Evolutionary conservation across 176 grass and related monocot genomes (phyloP).

Genomic region (Eragrostis curvula): DNA sequence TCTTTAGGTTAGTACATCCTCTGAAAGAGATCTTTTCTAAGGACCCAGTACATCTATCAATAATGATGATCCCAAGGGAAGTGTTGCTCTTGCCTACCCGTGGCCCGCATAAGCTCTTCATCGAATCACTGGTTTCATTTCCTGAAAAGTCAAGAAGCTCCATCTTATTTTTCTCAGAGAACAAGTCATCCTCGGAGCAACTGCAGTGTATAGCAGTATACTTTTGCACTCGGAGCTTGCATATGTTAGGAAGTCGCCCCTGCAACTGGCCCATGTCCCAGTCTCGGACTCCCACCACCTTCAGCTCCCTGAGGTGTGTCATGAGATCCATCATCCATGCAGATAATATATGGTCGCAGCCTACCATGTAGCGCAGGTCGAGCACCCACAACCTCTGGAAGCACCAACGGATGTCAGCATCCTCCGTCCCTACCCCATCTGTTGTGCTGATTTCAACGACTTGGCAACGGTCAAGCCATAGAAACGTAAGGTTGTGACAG

Average conservation of each 20-base stretch:
- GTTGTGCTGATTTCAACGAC: neutral
- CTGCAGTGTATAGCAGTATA: neutral
- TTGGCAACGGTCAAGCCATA: constrained; percentile 9
- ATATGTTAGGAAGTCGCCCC: neutral
- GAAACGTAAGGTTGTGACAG: neutral
- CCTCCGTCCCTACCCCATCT: neutral
- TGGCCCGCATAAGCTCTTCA: rapidly evolving
- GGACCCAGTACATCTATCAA: neutral
- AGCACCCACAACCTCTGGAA: constrained; percentile 12
- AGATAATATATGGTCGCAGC: neutral
- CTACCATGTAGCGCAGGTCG: neutral
- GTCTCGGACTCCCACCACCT: neutral
- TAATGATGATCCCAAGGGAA: neutral
- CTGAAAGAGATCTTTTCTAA: neutral
- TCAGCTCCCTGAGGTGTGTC: no score
- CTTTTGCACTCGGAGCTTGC: neutral
- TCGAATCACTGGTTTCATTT: no score
- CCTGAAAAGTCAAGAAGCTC: no score
- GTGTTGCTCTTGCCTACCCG: neutral
- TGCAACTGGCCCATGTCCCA: neutral
- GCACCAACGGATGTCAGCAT: neutral
- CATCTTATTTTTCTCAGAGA: no score
- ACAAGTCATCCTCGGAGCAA: no score
- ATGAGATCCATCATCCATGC: neutral
- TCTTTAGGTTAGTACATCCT: neutral